phyloP scores from a whole-genome alignment of 2,329 filamentous ascomycete species.

The Stachybotrys chlorohalonatus region DNA sequence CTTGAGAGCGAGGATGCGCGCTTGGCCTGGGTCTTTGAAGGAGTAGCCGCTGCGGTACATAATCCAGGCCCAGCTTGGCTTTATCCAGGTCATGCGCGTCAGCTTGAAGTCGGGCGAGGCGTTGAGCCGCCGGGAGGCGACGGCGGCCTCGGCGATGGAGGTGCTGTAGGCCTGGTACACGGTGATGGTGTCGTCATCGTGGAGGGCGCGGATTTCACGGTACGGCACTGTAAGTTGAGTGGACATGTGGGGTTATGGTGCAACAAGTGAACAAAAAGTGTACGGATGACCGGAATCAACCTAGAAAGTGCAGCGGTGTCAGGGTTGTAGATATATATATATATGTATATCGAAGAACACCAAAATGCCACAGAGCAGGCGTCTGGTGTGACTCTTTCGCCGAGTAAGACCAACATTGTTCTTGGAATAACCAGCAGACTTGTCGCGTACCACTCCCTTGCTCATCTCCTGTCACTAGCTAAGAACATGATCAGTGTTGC shows the following conservation, averaged over 20 bases:
- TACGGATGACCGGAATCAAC: no score
- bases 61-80: slow-evolving; percentile 56
- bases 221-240: slow-evolving; percentile 16
- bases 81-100: slow-evolving; percentile 57
- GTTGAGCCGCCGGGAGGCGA: slow-evolving; percentile 39
- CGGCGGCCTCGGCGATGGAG: slow-evolving; percentile 42
- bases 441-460: no score
- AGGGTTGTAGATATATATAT: not conserved
- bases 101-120: slow-evolving; percentile 42
- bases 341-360: not conserved
- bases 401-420: not conserved
- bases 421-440: no score
- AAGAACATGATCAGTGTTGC: no score
- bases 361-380: not conserved
- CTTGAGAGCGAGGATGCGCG: slow-evolving; percentile 46
- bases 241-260: slow-evolving; percentile 3
- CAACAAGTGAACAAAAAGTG: not conserved
- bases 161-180: slow-evolving; percentile 53
- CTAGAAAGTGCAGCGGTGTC: no score
- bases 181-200: slow-evolving; percentile 42
- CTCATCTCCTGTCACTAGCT: no score
- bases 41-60: slow-evolving; percentile 54
- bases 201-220: slow-evolving; percentile 43
- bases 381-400: not conserved
- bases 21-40: slow-evolving; percentile 44